Percentiles rank a stretch among this genome's conserved stretches.
phyloP scores from a whole-genome alignment of 768 basidiomycete species.

The Tylopilus balloui region DNA sequence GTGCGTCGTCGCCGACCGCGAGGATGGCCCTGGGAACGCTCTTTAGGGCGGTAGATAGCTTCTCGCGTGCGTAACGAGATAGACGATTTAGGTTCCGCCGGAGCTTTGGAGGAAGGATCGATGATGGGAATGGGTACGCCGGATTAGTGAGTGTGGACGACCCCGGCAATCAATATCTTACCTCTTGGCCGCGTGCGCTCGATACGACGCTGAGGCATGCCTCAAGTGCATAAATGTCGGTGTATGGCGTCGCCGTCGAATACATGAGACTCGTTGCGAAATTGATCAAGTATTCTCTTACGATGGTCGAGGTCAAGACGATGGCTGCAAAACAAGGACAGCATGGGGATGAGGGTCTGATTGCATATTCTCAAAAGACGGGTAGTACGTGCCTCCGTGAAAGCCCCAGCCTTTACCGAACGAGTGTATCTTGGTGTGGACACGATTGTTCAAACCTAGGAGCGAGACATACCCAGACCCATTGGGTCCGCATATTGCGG shows the following conservation, averaged over 20 bases:
- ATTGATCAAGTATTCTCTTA: slow-evolving; percentile 21
- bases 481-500: slow-evolving; percentile 45
- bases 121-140: background rate
- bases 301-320: slow-evolving; percentile 14
- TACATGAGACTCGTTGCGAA: slow-evolving; percentile 18
- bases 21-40: slow-evolving; percentile 8
- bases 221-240: slow-evolving; percentile 30
- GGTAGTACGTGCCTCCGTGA: slow-evolving; percentile 9
- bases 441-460: slow-evolving; percentile 40
- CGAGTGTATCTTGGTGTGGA: slow-evolving; percentile 47
- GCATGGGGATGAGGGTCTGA: background rate
- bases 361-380: background rate
- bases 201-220: slow-evolving; percentile 35
- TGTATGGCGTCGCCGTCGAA: slow-evolving; percentile 22
- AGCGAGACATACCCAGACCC: slow-evolving; percentile 42
- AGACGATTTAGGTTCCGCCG: slow-evolving; percentile 7
- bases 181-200: slow-evolving; percentile 16
- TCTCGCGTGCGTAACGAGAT: slow-evolving; percentile 14
- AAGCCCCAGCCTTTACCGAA: slow-evolving; percentile 43
- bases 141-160: background rate
- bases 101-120: slow-evolving; percentile 9
- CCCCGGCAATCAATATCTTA: slow-evolving; percentile 2
- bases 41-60: slow-evolving; percentile 1
- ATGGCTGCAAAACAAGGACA: slow-evolving; percentile 10
- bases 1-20: background rate